A percentile compares a stretch with the other conserved stretches of the same genome.
phyloP scores from a whole-genome alignment of 345 rosid species.

The Pistacia integerrima region DNA sequence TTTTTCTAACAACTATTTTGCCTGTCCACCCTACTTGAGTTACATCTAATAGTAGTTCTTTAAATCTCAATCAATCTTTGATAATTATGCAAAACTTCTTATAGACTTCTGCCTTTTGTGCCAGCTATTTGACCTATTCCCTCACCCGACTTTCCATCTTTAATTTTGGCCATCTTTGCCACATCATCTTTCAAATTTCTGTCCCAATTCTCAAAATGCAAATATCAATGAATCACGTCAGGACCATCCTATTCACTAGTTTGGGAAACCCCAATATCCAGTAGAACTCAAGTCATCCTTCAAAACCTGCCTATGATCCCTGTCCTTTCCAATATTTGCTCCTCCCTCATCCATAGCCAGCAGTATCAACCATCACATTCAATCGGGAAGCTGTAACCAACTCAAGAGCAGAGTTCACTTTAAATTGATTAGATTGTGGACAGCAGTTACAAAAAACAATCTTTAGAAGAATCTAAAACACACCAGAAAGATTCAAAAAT shows the following conservation, averaged over 20 bases:
- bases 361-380: neutral
- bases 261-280: no score
- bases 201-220: neutral
- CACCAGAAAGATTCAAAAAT: neutral
- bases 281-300: neutral
- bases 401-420: neutral
- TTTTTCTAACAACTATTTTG: neutral
- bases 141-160: neutral
- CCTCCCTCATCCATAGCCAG: neutral
- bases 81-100: neutral
- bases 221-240: neutral
- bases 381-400: neutral
- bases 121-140: neutral
- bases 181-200: conserved; percentile 1
- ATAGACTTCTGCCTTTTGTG: neutral
- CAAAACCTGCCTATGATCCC: neutral
- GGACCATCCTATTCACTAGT: neutral
- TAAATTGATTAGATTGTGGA: neutral
- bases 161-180: neutral
- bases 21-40: neutral
- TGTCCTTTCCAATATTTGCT: neutral
- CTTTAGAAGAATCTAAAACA: neutral
- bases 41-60: neutral
- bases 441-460: neutral
- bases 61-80: neutral